Percentiles rank a stretch among this genome's conserved stretches.
Evolutionary conservation across 352 stramenopile species (phyloP).

Genomic region (Halophytophthora polymorphica): DNA sequence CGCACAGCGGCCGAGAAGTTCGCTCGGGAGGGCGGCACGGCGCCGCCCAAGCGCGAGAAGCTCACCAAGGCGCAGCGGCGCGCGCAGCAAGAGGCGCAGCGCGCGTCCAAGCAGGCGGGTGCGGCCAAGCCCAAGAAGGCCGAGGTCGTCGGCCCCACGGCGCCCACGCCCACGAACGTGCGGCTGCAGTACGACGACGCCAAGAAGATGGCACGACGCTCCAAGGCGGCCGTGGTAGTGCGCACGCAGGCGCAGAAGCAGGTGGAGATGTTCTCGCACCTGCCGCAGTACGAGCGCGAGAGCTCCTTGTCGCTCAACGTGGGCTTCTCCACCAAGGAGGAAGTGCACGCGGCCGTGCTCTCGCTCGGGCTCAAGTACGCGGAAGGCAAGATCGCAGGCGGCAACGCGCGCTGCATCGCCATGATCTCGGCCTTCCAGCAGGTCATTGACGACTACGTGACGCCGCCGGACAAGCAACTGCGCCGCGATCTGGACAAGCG

Average conservation of each 20-base stretch:
- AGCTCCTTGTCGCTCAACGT: constrained; percentile 72
- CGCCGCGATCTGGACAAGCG: constrained; percentile 84
- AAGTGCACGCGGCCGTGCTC: constrained; percentile 89
- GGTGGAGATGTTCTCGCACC: constrained; percentile 78
- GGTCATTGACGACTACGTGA: constrained; percentile 89
- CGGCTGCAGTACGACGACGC: constrained; percentile 77
- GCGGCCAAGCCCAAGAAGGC: constrained; percentile 40
- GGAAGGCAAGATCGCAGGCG: constrained; percentile 83
- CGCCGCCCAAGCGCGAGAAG: constrained; percentile 68
- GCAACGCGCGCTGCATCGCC: constrained; percentile 90
- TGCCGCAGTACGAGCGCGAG: constrained; percentile 83
- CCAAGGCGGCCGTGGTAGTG: constrained; percentile 66
- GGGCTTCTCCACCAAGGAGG: constrained; percentile 67
- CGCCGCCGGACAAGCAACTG: constrained; percentile 73
- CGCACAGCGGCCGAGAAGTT: constrained; percentile 54
- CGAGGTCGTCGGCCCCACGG: constrained; percentile 16
- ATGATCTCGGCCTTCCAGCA: constrained; percentile 93
- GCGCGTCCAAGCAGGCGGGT: constrained; percentile 68
- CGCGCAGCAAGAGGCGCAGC: constrained; percentile 89
- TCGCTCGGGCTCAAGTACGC: constrained; percentile 92
- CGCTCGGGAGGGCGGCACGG: constrained; percentile 34
- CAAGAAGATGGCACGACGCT: constrained; percentile 72
- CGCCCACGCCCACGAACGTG: constrained; percentile 38
- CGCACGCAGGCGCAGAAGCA: constrained; percentile 80
- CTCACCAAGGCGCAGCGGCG: constrained; percentile 91